Base-by-base conservation (phyloP, 2,329 filamentous ascomycete species). In the Hansfordia pulvinata region DNA sequence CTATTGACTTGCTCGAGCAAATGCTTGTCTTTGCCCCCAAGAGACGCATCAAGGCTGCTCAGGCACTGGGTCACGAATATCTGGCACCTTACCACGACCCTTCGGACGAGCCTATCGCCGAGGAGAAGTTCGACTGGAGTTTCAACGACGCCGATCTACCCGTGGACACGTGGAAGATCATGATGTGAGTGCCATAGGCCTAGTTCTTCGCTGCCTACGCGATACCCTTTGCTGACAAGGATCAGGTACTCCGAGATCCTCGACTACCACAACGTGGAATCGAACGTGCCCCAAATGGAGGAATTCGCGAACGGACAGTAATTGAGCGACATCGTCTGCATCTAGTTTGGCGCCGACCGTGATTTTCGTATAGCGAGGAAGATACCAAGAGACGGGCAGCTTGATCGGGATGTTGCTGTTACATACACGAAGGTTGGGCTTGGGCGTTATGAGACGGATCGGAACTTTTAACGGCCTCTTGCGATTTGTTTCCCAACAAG, bases 81-180 rank as follows among this genome's bases (percentile, higher is more conserved):
- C 79, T 98, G 25, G 72, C 84, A 8, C 88, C 88, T 6, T 98
- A 98, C 62, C 90, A 98, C 56, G 90, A 98, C 50, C 86, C 90
- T 7, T 90, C 82, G 23, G 90, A 98, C 47, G 90, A 98, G 63
- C 90, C 90, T 2, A 76, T 85, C 10, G 83, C 90, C 13, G 83
- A 93, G 34, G 86, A 94, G 63, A 94, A 93, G 60, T 98, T 98
- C 45, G 90, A 98, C 52, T 98, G 90, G 90, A 94, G 86, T 28
- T 98, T 98, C 60, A 96, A 96, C 53, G 90, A 98, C 44, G 90
- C 88, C 25, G 90, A 98, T 49, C 63, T 98, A 30, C 88, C 90
- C 1, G 86, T 96, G 26, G 90, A 98, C 50, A 93, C 86, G n/a
- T 98, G 90, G 90, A 98, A 98, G 64, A 94, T 98, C 51, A 98